Evolutionary conservation across 164 flowering plant species (phyloP).

Genomic region (Stephania cephalantha): DNA sequence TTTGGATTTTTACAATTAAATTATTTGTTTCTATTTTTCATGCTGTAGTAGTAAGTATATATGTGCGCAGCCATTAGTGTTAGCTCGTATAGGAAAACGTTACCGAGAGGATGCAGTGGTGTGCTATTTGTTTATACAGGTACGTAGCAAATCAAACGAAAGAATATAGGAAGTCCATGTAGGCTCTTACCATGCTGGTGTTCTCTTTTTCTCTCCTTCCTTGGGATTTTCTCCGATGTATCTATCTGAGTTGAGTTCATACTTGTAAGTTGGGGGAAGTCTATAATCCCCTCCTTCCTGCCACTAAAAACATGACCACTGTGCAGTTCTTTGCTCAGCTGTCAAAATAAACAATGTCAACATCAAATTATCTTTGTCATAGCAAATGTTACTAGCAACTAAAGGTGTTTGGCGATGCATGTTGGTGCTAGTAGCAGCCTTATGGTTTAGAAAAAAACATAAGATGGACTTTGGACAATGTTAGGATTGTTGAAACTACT

Average conservation of each 20-base stretch:
- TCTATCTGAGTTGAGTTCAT: conserved; percentile 67
- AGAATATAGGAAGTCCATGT: too few species aligned
- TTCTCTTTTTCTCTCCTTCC: conserved; percentile 93
- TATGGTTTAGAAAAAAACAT: too few species aligned
- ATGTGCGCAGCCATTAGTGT: neutral
- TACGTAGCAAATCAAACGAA: too few species aligned
- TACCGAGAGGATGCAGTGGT: too few species aligned
- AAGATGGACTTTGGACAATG: too few species aligned
- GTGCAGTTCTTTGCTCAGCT: conserved; percentile 70
- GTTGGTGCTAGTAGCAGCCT: too few species aligned
- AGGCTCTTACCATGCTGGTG: conserved; percentile 84
- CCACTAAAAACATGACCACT: conserved; percentile 82
- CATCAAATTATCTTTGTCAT: neutral
- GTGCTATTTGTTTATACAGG: too few species aligned
- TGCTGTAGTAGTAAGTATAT: neutral
- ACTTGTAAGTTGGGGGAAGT: conserved; percentile 94
- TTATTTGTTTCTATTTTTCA: neutral
- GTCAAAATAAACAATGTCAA: conserved; percentile 22
- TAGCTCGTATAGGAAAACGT: neutral
- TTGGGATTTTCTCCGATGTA: conserved; percentile 74
- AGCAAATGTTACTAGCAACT: neutral
- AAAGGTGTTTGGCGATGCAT: too few species aligned
- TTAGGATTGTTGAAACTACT: neutral
- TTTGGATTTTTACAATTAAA: neutral
- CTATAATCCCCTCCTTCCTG: conserved; percentile 87